phyloP scores from a whole-genome alignment of 345 rosid genomes.

The Eucalyptus pumila region DNA sequence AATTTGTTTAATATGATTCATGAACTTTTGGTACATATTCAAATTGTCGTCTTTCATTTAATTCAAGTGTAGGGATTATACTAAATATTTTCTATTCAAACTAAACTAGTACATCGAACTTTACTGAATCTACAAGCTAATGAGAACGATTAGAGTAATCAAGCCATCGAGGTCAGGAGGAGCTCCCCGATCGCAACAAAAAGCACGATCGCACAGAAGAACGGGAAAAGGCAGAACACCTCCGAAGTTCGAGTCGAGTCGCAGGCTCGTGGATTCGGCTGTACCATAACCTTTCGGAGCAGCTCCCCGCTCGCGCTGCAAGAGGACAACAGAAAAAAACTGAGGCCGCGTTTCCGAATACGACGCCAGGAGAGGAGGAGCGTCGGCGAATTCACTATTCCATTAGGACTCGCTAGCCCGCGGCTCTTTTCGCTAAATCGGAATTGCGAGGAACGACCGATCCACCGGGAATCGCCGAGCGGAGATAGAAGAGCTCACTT shows the following conservation, averaged over 20 bases:
- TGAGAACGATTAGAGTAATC: no score
- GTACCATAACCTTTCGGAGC: background rate
- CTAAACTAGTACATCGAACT: background rate
- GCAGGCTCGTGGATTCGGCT: background rate
- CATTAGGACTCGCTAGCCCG: no score
- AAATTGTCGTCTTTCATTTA: rapidly evolving
- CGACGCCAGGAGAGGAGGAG: background rate
- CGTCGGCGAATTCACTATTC: no score
- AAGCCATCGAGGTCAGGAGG: no score
- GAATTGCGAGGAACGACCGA: no score
- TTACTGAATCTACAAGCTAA: background rate
- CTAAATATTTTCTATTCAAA: background rate
- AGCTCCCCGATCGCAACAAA: no score
- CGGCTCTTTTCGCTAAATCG: no score
- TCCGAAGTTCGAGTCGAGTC: background rate
- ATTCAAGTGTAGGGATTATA: no score
- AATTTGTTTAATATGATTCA: no score
- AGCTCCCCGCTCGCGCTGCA: background rate
- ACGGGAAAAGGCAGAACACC: background rate
- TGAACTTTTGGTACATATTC: no score
- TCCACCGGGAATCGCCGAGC: no score
- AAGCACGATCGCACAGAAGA: background rate
- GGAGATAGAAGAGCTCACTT: no score
- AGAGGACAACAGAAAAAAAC: background rate
- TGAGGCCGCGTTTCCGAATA: background rate